Base-by-base conservation (phyloP, 2,329 filamentous ascomycete species). In the Diaporthe sp. region DNA sequence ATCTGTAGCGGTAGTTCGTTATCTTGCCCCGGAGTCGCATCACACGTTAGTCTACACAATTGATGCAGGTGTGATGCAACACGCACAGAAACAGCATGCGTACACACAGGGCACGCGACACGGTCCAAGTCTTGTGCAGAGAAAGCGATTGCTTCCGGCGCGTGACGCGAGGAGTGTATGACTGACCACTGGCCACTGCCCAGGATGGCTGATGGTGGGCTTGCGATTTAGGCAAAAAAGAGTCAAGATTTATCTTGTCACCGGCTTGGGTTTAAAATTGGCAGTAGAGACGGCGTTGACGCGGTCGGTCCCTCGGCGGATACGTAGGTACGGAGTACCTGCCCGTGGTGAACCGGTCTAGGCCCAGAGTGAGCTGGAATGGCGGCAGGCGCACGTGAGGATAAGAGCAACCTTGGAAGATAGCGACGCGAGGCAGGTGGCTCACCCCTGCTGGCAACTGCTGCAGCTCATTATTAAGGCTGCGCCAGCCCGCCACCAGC, bases 221-320 rank as follows among this genome's bases (percentile, higher is more conserved):
- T 51, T 68, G 44, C 3, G 44, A 68, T 68, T 68, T 51, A 68
- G 62, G 62, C 62, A 68, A 68, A 51, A 44, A 53, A 8, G 31
- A 37, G 44, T 37, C 44, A n/a, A 67, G 28, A 37, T n/a, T 51
- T 68, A 28, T 15, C 2, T 17, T 53, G 46, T 39, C 22, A 17
- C 22, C 22, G 65, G 22, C 22, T 28, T 53, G 46, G 39, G n/a
- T n/a, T 53, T 51, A 65, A 67, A 22, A 51, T 37, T 51, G 44
- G 62, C 19, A 25, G 62, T 37, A 17, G 10, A 31, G 61, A 37
- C 19, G 44, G 62, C 44, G 62, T 37, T 39, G 62, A 53, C 25
- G 22, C 28, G 31, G 25, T 25, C 42, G 25, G 7, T 28, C 15
- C 22, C 19, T 22, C 22, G 9, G 19, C 55, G 13, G 17, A 31